Evolutionary conservation across 2,329 filamentous ascomycete species (phyloP), one percentile per base, ranked within the genome.

Genomic region (Colletotrichum liaoningense): DNA sequence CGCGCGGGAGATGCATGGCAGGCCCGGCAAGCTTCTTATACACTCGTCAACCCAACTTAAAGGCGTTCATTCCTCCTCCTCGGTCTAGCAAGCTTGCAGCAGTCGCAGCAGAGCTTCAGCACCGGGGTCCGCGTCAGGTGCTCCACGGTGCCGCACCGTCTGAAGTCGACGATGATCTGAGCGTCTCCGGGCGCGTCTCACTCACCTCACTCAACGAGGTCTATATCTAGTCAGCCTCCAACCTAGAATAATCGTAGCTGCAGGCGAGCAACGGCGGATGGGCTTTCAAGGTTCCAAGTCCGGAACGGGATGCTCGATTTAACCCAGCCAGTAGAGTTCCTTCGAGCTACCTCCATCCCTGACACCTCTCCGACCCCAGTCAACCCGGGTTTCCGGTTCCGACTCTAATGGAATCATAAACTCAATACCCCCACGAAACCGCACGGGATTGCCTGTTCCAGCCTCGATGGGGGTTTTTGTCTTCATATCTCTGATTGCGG

Each of bases 381-480:
- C 58, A 54, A 24, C 54, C 54, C 66, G 66, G 66, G 35, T 35
- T n/a, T 69, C 58, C 66, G 66, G 66, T 69, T 30, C 56, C 64
- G 35, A 46, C 54, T 22, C 30, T 55, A 46, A 7, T 26, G 24
- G 49, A 63, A 22, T 26, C 28, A 28, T 24, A 14, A n/a, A n/a
- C 28, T 58, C 35, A 52, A 33, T 3, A 42, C 62, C 63, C 66
- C 46, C 42, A 26, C 42, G 8, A n/a, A 49, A 19, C 63, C 30
- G 56, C 68, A 42, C 68, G 55, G 52, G 14, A 60, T 67, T 71
- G 24, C 68, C 68, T 64, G 56, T 71, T 71, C 59, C 46, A 62
- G 68, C 68, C 60, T 54, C 28, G 46, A 33, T 52, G 24, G 30
- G n/a, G 3, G 38, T 55, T 26, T 26, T 5, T 12, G 16, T 3